These are phyloP conservation scores for Plenodomus lindquistii DNA, from an alignment of 2,329 filamentous ascomycete species.

Conservation along the genomic window DNA sequence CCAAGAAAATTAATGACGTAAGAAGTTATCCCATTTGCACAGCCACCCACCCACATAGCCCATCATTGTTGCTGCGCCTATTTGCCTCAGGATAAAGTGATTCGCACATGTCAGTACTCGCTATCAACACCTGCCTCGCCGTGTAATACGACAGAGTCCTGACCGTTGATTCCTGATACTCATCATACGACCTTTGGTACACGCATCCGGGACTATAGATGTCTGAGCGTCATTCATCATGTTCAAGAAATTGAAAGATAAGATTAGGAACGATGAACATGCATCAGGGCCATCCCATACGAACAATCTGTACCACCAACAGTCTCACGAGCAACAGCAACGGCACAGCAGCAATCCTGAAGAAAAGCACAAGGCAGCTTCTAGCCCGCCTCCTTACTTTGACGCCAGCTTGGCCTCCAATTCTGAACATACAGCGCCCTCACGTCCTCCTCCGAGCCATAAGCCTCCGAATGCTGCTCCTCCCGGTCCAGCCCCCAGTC, in stretches of 20 bases:
- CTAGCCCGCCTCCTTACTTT: constrained; percentile 35
- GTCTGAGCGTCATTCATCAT: constrained; percentile 14
- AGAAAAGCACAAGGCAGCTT: constrained; percentile 34
- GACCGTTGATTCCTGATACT: not conserved
- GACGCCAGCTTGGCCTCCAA: constrained; percentile 9
- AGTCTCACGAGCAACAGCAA: constrained; percentile 15
- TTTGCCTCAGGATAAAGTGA: not conserved
- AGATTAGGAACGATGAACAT: constrained; percentile 35
- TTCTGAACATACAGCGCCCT: constrained; percentile 26
- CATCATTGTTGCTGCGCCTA: constrained; percentile 1
- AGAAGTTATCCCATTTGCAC: constrained; percentile 3
- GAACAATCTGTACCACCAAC: constrained; percentile 30
- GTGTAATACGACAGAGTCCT: not conserved
- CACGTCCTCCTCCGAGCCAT: constrained; percentile 23
- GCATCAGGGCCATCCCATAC: constrained; percentile 18
- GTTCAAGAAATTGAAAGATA: constrained; percentile 44
- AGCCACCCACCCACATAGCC: constrained; percentile 3
- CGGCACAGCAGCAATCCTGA: constrained; percentile 15
- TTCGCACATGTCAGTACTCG: not conserved
- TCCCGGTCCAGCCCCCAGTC: constrained; percentile 21
- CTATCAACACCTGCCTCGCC: not conserved
- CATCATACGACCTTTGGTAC: not conserved
- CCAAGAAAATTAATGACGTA: constrained; percentile 17
- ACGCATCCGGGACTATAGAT: not conserved
- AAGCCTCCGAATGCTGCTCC: constrained; percentile 17